A percentile compares a stretch with the other conserved stretches of the same genome.
Conservation (phyloP, 2,329 filamentous ascomycete species). For the Aspergillus brasiliensis region DNA sequence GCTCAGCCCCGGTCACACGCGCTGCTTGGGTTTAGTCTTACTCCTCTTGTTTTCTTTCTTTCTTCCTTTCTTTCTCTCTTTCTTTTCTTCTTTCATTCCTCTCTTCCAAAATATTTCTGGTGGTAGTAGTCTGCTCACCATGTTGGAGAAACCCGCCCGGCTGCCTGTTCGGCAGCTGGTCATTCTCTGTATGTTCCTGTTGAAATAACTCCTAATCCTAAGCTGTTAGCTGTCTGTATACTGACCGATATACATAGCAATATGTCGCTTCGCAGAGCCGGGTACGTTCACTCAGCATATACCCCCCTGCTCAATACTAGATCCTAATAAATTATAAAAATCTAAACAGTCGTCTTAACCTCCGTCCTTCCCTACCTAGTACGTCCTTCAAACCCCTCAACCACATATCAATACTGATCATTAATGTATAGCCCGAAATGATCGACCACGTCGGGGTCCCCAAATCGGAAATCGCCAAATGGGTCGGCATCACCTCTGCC, state of each 20-base stretch:
- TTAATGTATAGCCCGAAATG: slow-evolving; percentile 66
- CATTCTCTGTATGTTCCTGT: slow-evolving; percentile 66
- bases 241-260: slow-evolving; percentile 56
- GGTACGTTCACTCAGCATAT: slow-evolving; percentile 29
- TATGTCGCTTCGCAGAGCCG: slow-evolving; percentile 78
- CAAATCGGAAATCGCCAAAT: slow-evolving; percentile 70
- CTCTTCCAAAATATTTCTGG: slow-evolving; percentile 6
- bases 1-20: not conserved
- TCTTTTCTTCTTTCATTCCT: slow-evolving; percentile 6
- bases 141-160: slow-evolving; percentile 49
- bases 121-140: not conserved
- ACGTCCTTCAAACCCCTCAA: slow-evolving; percentile 17
- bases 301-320: slow-evolving; percentile 5
- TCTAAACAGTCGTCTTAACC: slow-evolving; percentile 57
- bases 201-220: not conserved
- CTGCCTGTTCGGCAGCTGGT: slow-evolving; percentile 75
- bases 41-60: not conserved
- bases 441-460: slow-evolving; percentile 75
- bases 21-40: not conserved
- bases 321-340: not conserved
- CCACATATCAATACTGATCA: not conserved
- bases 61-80: not conserved
- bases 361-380: slow-evolving; percentile 67
- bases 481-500: slow-evolving; percentile 74
- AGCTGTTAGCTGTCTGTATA: slow-evolving; percentile 11